Percentiles rank a stretch among this genome's conserved stretches.
Conservation (phyloP, 2,329 filamentous ascomycete genomes). For the Leptographium lundbergii region DNA sequence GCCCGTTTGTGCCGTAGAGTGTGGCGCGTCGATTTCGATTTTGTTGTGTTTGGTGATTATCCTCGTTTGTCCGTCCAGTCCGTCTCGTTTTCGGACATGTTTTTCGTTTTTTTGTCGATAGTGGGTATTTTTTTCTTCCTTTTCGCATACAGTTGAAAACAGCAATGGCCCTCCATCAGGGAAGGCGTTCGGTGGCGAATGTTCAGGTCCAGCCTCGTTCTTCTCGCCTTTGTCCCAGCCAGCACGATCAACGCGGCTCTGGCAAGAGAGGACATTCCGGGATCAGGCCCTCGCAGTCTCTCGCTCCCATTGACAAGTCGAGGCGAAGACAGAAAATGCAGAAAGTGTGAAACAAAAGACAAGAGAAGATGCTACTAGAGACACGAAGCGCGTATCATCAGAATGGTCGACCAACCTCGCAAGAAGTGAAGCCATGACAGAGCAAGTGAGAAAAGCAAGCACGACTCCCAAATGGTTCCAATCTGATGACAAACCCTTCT, state of each 20-base stretch:
- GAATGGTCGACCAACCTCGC: constrained; percentile 8
- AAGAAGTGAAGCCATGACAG: constrained; percentile 5
- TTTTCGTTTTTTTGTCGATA: not conserved
- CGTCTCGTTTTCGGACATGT: not conserved
- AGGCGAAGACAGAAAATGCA: not conserved
- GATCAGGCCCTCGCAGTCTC: not conserved
- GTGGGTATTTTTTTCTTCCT: not conserved
- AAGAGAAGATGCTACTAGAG: not conserved
- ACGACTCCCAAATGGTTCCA: constrained; percentile 13
- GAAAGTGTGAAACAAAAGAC: not conserved
- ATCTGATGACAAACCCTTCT: constrained; percentile 13
- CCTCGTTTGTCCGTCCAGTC: too few species aligned
- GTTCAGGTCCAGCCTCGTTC: not conserved
- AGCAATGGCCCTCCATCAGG: not conserved
- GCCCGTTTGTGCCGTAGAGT: not conserved
- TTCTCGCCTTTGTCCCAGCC: not conserved
- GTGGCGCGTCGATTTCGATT: not conserved
- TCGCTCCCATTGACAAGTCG: not conserved
- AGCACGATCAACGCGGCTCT: not conserved
- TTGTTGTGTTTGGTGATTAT: too few species aligned
- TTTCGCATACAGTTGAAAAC: not conserved
- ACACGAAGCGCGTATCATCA: constrained; percentile 5
- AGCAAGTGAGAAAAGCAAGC: constrained; percentile 5
- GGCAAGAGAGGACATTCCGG: not conserved
- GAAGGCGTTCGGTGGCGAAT: not conserved